Evolutionary conservation across 345 rosid genomes (phyloP), one percentile per base, ranked within the genome.

Genomic region (Eutrema heterophyllum): DNA sequence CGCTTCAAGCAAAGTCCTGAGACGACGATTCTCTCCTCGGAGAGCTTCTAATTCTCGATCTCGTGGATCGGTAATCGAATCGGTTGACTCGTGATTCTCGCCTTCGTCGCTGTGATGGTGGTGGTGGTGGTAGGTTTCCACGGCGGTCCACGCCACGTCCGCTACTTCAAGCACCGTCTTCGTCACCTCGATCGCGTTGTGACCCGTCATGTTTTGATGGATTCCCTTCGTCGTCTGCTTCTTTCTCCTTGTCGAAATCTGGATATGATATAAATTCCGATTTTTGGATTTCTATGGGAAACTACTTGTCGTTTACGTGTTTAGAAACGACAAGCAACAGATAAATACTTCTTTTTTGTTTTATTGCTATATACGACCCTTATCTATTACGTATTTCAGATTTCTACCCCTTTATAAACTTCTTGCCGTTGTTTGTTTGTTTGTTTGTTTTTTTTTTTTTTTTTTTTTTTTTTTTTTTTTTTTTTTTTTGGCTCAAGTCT

Each of bases 131-230:
- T 76, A 73, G 56, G 76, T 57, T 79, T 91, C 97, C 72, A 86
- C 71, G 54, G 97, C 96, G 26, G 81, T 81, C 95, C 93, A 91
- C 0, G 97, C 96, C 49, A 89, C 90, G 78, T 94, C 97, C 3
- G 99, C 97, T n/a, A 94, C 98, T 74, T 94, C 97, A 18, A 94
- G 55, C 32, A 91, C 96, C 74, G 98, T 94, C 84, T 91, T 91
- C 67, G 97, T 95, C 21, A 85, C 91, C 86, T 94, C 97, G 30
- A 91, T 73, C 60, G 97, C 93, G 41, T 50, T 81, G 71, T 76
- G 86, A 36, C 86, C 83, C 21, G 85, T 79, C 91, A 83, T 84
- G 50, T 33, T 44, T 57, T 36, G 63, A 58, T 72, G 57, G 68
- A 43, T 62, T 27, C 32, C 38, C 68, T 40, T 59, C 21, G 41